These are phyloP conservation scores for Amphichorda felina DNA, from an alignment of 2,329 filamentous ascomycete species.

Conservation along the genomic window DNA sequence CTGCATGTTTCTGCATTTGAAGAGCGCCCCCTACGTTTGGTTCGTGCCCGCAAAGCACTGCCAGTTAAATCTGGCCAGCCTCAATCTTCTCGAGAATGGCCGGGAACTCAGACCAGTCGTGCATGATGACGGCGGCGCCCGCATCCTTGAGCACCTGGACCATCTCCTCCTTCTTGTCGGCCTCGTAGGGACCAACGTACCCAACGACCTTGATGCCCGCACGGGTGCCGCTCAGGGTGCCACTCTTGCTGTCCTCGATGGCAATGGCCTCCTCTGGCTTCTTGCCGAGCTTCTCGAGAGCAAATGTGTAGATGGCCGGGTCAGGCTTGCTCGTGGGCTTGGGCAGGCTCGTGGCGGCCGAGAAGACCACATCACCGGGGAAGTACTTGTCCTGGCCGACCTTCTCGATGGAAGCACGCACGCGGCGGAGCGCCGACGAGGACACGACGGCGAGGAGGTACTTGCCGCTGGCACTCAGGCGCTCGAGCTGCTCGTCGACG, in stretches of 20 bases:
- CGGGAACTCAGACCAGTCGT: slow-evolving; percentile 45
- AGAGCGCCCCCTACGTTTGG: too few relatives aligned
- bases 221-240: slow-evolving; percentile 59
- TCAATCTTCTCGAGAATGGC: slow-evolving; percentile 32
- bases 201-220: slow-evolving; percentile 73
- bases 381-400: slow-evolving; percentile 75
- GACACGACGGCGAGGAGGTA: slow-evolving; percentile 74
- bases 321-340: slow-evolving; percentile 84
- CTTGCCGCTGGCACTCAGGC: slow-evolving; percentile 45
- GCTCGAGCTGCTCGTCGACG: slow-evolving; percentile 54
- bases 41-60: background rate
- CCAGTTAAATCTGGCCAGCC: slow-evolving; percentile 18
- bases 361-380: slow-evolving; percentile 62
- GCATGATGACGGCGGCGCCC: slow-evolving; percentile 52
- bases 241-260: slow-evolving; percentile 82
- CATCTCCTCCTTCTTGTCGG: slow-evolving; percentile 53
- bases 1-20: too few relatives aligned
- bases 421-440: slow-evolving; percentile 66
- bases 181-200: slow-evolving; percentile 70
- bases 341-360: slow-evolving; percentile 65
- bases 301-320: slow-evolving; percentile 75
- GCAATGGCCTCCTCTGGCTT: slow-evolving; percentile 62
- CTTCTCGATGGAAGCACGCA: slow-evolving; percentile 67
- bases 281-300: slow-evolving; percentile 62
- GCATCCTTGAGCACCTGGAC: slow-evolving; percentile 45